Evolutionary conservation across 331 rosid genomes (phyloP), one percentile per base, ranked within the genome.

Genomic region (Pyrus hybrid): DNA sequence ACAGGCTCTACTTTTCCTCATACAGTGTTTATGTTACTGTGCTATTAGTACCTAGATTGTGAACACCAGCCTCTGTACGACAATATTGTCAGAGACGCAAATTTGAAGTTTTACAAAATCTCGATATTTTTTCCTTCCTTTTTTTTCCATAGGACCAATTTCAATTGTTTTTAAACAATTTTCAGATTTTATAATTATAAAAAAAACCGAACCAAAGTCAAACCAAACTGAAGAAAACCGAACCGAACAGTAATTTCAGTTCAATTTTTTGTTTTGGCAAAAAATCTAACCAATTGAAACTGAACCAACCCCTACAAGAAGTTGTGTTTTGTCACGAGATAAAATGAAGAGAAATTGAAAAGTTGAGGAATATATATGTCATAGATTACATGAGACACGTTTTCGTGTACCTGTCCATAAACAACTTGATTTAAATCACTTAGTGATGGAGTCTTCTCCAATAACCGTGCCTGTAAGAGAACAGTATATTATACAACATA

Each of bases 371-470:
- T 28, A 68, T 45, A 30, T 58, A 47, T 56, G 26, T 35, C 68
- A 54, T 45, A 33, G 72, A n/a, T 73, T 80, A 72, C 7, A 18
- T 67, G 67, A 76, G 68, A 77, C 70, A 41, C 16, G 25, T 35
- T 63, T 67, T 45, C 6, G 41, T 79, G 72, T 84, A 94, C 99
- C 97, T 94, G 97, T 69, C 97, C 97, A 71, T 92, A 94, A 69
- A 94, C 90, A 87, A 94, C 81, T 86, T 90, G 91, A 78, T 92
- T 94, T 41, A 94, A 87, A 57, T 89, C 97, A 87, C 97, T 94
- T 33, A 94, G 81, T 61, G 99, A 94, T 21, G 99, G 97, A 65
- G 96, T 87, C 85, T 94, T 92, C 92, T 92, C 99, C 89, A 94
- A 63, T 77, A 94, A 62, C 70, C 80, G 80, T 73, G 97, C 97